These are phyloP conservation scores for Botrytis cinerea DNA, from an alignment of 2,329 filamentous ascomycete species.

Conservation along the genomic window DNA sequence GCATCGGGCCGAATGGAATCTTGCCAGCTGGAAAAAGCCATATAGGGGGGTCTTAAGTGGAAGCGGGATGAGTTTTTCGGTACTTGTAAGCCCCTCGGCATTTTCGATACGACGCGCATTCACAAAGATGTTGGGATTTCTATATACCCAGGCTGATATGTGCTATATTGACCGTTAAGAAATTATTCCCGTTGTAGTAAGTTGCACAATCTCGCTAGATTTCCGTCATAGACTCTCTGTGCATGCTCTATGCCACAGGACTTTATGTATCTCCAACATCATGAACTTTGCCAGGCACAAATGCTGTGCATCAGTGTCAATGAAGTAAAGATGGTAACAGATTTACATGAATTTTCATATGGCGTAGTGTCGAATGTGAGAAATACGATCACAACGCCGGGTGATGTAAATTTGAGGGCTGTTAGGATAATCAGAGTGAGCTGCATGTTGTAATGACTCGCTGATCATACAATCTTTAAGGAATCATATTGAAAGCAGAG, in stretches of 20 bases:
- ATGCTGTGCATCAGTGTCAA: fast-evolving
- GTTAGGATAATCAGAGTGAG: too few relatives aligned
- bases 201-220: not conserved
- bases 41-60: not conserved
- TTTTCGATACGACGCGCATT: not conserved
- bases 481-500: not conserved
- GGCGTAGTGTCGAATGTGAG: not conserved
- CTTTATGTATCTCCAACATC: not conserved
- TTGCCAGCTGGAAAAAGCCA: not conserved
- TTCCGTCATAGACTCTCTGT: not conserved
- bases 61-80: not conserved
- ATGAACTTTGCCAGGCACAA: not conserved
- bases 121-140: not conserved
- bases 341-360: not conserved
- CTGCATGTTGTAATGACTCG: too few relatives aligned
- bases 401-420: not conserved
- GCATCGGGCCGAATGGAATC: not conserved
- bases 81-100: not conserved
- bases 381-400: not conserved
- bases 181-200: not conserved
- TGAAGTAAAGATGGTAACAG: not conserved
- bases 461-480: not conserved
- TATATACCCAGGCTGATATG: not conserved
- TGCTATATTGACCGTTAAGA: not conserved
- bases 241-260: not conserved